Percentiles rank a stretch among this genome's conserved stretches.
phyloP scores from a whole-genome alignment of 192 early-diverging fungal genomes.

The Backusella parvicylindrica region DNA sequence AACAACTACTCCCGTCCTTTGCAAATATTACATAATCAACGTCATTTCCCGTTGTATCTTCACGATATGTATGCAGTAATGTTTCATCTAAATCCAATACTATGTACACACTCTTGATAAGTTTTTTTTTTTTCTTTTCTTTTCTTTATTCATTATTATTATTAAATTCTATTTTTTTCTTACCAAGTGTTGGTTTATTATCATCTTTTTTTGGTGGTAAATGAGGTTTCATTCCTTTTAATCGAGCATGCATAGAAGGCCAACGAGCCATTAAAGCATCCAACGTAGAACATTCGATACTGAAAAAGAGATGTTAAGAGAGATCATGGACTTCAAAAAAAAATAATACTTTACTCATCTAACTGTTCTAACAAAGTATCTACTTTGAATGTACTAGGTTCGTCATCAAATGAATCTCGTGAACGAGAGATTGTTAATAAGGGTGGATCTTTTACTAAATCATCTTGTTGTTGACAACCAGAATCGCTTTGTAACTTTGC shows the following conservation, averaged over 20 bases:
- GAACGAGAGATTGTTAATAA: constrained; percentile 21
- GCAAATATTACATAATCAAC: constrained; percentile 31
- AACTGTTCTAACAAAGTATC: constrained; percentile 31
- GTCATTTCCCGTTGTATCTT: constrained; percentile 10
- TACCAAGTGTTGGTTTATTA: constrained; percentile 32
- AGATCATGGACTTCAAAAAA: not conserved
- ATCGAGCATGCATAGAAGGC: constrained; percentile 31
- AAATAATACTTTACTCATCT: constrained; percentile 25
- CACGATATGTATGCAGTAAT: constrained; percentile 33
- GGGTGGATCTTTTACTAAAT: constrained; percentile 18
- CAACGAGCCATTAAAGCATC: constrained; percentile 34
- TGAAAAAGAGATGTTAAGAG: not conserved
- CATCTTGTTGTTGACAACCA: not conserved
- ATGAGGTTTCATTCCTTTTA: constrained; percentile 31
- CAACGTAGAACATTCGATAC: constrained; percentile 31
- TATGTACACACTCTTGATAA: too few species aligned
- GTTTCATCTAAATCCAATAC: constrained; percentile 38
- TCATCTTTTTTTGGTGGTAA: constrained; percentile 35
- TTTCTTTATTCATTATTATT: not conserved
- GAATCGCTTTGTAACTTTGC: constrained; percentile 1
- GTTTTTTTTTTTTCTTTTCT: too few species aligned
- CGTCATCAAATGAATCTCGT: constrained; percentile 10
- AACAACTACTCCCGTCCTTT: constrained; percentile 19
- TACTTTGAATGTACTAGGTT: constrained; percentile 16
- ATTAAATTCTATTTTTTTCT: not conserved